These are phyloP conservation scores for Cryomyces antarcticus DNA, from an alignment of 495 filamentous ascomycete genomes.

Conservation along the genomic window DNA sequence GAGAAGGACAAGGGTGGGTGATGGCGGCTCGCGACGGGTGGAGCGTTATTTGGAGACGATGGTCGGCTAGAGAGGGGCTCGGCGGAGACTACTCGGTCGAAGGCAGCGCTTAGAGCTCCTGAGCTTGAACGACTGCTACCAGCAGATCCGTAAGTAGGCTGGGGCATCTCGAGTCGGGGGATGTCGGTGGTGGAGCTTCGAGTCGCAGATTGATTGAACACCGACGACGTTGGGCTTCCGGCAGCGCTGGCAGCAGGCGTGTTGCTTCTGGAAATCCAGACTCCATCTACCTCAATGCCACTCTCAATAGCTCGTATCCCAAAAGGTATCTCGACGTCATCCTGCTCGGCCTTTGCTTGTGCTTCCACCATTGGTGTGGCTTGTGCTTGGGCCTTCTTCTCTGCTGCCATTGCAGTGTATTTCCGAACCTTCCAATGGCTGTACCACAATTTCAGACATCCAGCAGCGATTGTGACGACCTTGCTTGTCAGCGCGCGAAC, in stretches of 20 bases:
- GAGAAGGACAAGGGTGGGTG: not conserved
- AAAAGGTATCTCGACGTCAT: constrained; percentile 53
- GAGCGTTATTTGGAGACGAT: not conserved
- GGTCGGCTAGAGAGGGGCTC: constrained; percentile 6
- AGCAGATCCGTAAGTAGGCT: not conserved
- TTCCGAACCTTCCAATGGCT: constrained; percentile 42
- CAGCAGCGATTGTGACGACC: constrained; percentile 27
- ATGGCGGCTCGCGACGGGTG: not conserved
- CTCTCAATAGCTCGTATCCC: constrained; percentile 76
- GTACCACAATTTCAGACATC: constrained; percentile 35
- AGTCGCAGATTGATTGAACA: constrained; percentile 7
- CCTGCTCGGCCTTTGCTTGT: constrained; percentile 17
- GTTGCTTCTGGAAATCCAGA: constrained; percentile 58
- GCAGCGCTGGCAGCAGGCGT: constrained; percentile 27
- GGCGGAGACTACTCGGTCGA: constrained; percentile 12
- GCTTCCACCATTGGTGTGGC: constrained; percentile 29
- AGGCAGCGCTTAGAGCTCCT: constrained; percentile 5
- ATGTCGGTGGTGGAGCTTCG: not conserved
- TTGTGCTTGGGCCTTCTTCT: constrained; percentile 34
- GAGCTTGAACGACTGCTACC: not conserved
- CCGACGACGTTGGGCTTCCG: constrained; percentile 5
- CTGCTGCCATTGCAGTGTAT: constrained; percentile 42
- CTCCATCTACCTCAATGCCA: constrained; percentile 69
- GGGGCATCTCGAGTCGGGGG: not conserved
- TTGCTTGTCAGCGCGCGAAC: constrained; percentile 21